Evolutionary conservation across 2,329 filamentous ascomycete genomes (phyloP).

Genomic region (Incumbomyces lentus): DNA sequence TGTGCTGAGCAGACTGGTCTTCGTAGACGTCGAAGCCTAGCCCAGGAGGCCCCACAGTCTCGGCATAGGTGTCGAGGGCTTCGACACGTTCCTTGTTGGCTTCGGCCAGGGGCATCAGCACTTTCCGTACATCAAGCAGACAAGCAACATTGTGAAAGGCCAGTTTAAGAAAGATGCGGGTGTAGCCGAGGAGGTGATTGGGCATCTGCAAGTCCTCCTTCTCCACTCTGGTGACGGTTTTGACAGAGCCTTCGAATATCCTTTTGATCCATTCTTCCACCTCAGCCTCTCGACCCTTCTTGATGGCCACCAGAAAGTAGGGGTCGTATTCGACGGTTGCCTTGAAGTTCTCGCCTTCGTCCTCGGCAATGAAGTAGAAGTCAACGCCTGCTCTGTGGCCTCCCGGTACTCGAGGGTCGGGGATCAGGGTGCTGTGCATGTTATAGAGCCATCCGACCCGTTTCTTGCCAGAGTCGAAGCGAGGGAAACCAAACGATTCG

Average conservation of each 20-base stretch:
- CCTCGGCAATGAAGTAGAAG: slow-evolving; percentile 88
- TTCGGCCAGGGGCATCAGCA: slow-evolving; percentile 82
- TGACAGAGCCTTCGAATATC: slow-evolving; percentile 71
- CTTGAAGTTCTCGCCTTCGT: slow-evolving; percentile 79
- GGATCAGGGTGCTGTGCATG: slow-evolving; percentile 75
- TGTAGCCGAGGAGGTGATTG: slow-evolving; percentile 87
- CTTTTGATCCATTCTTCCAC: slow-evolving; percentile 89
- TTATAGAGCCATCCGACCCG: slow-evolving; percentile 91
- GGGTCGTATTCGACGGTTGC: slow-evolving; percentile 93
- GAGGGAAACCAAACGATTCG: slow-evolving; percentile 85
- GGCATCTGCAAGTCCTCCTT: slow-evolving; percentile 94
- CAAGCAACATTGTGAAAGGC: slow-evolving; percentile 80
- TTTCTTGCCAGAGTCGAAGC: slow-evolving; percentile 79
- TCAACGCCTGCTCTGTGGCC: slow-evolving; percentile 76
- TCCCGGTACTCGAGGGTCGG: slow-evolving; percentile 73
- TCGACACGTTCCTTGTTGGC: slow-evolving; percentile 94
- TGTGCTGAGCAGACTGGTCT: slow-evolving; percentile 70
- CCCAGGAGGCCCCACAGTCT: slow-evolving; percentile 67
- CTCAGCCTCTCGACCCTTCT: slow-evolving; percentile 77
- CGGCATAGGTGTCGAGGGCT: slow-evolving; percentile 96
- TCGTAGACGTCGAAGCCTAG: slow-evolving; percentile 93
- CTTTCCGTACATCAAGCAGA: slow-evolving; percentile 70
- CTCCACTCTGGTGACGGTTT: slow-evolving; percentile 63
- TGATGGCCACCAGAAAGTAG: slow-evolving; percentile 87
- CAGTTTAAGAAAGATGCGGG: slow-evolving; percentile 77